A percentile compares a stretch with the other conserved stretches of the same genome.
Evolutionary conservation across 129 eudicot genomes (phyloP).

Genomic region (Deinandra increscens): DNA sequence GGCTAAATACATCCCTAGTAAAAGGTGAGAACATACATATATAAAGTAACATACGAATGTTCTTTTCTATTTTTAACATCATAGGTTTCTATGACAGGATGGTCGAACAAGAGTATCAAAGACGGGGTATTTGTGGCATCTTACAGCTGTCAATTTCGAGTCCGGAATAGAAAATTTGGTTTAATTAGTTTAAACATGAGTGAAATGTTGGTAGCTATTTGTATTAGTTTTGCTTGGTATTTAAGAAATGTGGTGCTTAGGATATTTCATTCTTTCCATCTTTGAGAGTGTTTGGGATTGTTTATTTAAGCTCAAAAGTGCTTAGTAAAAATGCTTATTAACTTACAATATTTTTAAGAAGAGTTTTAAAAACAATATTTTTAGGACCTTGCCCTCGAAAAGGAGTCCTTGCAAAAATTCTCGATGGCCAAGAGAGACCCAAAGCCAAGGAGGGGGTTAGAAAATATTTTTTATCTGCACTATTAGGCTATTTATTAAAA

Average conservation of each 20-base stretch:
- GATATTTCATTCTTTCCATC: background rate
- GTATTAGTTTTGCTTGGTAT: constrained; percentile 19
- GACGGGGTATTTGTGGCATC: background rate
- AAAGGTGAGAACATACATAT: constrained; percentile 14
- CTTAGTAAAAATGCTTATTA: no score
- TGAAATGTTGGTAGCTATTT: constrained; percentile 16
- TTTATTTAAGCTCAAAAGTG: no score
- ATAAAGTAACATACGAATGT: background rate
- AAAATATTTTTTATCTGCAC: constrained; percentile 99
- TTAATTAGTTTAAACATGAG: background rate
- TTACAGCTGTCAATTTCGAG: background rate
- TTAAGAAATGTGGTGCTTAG: constrained; percentile 23
- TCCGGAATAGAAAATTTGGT: constrained; percentile 7
- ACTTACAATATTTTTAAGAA: no score
- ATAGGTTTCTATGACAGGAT: constrained; percentile 19
- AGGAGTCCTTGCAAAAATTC: constrained; percentile 65
- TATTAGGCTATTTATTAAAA: no score
- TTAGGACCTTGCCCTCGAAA: constrained; percentile 23
- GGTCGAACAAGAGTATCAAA: background rate
- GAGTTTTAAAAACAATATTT: no score
- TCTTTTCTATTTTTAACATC: constrained; percentile 1
- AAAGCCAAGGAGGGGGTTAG: constrained; percentile 74
- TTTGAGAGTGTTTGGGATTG: no score
- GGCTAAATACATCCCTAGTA: constrained; percentile 31
- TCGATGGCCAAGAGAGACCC: constrained; percentile 49